Evolutionary conservation across 441 rosid genomes (phyloP), one percentile per base, ranked within the genome.

Genomic region (Viola pubescens): DNA sequence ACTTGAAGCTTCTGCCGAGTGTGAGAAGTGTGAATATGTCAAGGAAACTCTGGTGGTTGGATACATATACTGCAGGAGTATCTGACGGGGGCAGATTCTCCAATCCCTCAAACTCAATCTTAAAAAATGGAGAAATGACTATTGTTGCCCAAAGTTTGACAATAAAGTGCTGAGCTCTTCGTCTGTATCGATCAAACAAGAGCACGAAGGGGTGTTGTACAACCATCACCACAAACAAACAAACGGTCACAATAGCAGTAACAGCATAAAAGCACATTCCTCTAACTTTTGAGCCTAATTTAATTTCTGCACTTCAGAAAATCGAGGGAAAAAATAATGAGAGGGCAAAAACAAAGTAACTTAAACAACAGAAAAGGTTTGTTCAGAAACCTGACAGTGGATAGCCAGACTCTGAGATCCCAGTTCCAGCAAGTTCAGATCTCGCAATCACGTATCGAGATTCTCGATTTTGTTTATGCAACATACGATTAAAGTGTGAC

Each of bases 21-120:
- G 89, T 89, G 26, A 92, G 83, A 75, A 92, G 96, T 6, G 92
- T 75, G 68, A 80, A 85, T 67, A 86, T 92, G 77, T 92, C 98
- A 19, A 92, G 66, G 77, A 87, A 87, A 60, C 98, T 92, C 67
- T 87, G 96, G 74, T 92, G 98, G 74, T 92, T 92, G 55, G 96
- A 86, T 41, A 87, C 87, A 68, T 86, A 94, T 2, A 94, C 95
- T 52, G 91, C 92, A 58, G 95, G 81, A 75, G 87, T 58, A 73
- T 86, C 87, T 37, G 81, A 67, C 26, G 81, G 73, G 52, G 97
- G 97, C 53, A 94, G 78, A 80, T 88, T 88, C 75, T 89, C 95
- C 78, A 85, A 60, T 53, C 96, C 97, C 67, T 82, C 73, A 10
- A 74, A 72, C 69, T 84, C 68, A 14, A 77, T 77, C 67, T 74